Conservation (phyloP, 2,329 filamentous ascomycete genomes). For the Trichophyton schoenleinii region DNA sequence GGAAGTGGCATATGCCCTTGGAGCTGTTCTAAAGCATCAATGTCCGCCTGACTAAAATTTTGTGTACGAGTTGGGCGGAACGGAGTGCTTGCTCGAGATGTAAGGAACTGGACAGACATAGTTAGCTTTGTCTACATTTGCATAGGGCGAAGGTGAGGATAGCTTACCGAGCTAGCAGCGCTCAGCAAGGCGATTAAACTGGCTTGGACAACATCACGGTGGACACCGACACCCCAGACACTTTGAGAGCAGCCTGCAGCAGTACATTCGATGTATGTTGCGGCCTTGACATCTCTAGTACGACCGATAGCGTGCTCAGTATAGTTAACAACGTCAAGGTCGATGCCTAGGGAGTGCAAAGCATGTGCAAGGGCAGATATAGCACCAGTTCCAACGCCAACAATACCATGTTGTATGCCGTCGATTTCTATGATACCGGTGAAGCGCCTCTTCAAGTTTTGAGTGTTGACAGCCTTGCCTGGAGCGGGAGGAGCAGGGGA, state of each 20-base stretch:
- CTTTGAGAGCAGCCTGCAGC: slow-evolving; percentile 53
- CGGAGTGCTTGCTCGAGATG: slow-evolving; percentile 54
- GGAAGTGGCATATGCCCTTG: slow-evolving; percentile 17
- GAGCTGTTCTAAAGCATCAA: slow-evolving; percentile 33
- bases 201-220: slow-evolving; percentile 84
- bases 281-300: slow-evolving; percentile 77
- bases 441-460: slow-evolving; percentile 69
- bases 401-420: slow-evolving; percentile 62
- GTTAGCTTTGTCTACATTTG: background rate
- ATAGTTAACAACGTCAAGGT: slow-evolving; percentile 86
- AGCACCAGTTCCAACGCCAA: slow-evolving; percentile 75
- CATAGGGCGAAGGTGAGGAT: background rate
- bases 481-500: slow-evolving; percentile 57
- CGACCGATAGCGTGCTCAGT: slow-evolving; percentile 87
- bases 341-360: slow-evolving; percentile 63
- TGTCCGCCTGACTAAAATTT: slow-evolving; percentile 34
- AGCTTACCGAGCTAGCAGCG: slow-evolving; percentile 71
- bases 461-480: slow-evolving; percentile 63
- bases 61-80: slow-evolving; percentile 47
- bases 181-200: slow-evolving; percentile 75
- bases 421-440: slow-evolving; percentile 75
- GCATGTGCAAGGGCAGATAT: slow-evolving; percentile 81
- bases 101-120: slow-evolving; percentile 50
- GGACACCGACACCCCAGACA: slow-evolving; percentile 84
- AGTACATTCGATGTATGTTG: slow-evolving; percentile 85